These are phyloP conservation scores for Beauveria australis DNA, from an alignment of 2,329 filamentous ascomycete genomes.

Conservation along the genomic window DNA sequence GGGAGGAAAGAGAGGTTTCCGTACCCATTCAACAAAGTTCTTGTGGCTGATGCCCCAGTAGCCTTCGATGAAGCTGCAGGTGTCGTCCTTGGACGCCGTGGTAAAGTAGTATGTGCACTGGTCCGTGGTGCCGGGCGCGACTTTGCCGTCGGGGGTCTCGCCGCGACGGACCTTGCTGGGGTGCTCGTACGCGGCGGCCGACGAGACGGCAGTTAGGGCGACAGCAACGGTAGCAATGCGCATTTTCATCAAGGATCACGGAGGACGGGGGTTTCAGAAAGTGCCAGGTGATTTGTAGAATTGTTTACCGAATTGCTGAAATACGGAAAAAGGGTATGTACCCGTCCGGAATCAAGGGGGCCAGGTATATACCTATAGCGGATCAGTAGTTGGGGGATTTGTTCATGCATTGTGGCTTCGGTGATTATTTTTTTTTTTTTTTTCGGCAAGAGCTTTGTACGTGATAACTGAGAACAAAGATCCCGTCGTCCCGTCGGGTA, in stretches of 20 bases:
- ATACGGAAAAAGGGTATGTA: neutral
- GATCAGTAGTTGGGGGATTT: neutral
- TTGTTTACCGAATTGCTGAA: neutral
- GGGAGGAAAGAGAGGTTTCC: too few relatives aligned
- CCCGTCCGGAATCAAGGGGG: neutral
- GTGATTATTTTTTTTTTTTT: too few relatives aligned
- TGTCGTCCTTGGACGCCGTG: neutral
- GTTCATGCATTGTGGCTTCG: neutral
- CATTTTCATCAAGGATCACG: too few relatives aligned
- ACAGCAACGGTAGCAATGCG: neutral
- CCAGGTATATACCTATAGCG: neutral
- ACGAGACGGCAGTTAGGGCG: neutral
- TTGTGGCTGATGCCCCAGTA: constrained; percentile 5
- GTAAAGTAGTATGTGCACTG: constrained; percentile 3
- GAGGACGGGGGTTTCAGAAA: too few relatives aligned
- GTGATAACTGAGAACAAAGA: neutral
- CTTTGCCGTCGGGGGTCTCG: neutral
- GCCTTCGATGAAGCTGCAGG: neutral
- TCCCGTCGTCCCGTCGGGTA: neutral
- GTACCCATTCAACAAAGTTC: constrained; percentile 6
- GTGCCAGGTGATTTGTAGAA: neutral
- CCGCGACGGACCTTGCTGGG: neutral
- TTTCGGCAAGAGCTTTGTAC: neutral
- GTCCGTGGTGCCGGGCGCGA: neutral
- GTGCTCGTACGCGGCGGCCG: neutral